These are phyloP conservation scores for Microbotryum silenes-acaulis DNA, from an alignment of 1,284 basidiomycete genomes.

Conservation along the genomic window DNA sequence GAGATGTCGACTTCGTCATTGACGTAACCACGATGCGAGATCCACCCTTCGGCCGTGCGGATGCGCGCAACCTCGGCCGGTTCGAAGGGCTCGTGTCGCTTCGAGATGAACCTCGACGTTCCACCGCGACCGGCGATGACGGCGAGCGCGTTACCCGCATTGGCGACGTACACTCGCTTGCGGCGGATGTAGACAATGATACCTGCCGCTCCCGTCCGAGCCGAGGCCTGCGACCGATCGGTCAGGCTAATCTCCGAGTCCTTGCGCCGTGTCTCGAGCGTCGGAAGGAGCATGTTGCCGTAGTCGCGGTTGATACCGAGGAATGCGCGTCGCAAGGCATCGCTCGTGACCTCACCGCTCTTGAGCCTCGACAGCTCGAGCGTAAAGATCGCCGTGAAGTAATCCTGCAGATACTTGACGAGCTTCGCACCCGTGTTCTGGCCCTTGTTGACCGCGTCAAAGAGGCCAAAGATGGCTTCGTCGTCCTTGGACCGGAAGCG, in stretches of 20 bases:
- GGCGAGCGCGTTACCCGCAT: conserved; percentile 80
- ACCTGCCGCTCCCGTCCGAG: conserved; percentile 70
- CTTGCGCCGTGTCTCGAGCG: conserved; percentile 41
- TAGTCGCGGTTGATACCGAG: conserved; percentile 67
- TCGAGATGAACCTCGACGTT: conserved; percentile 65
- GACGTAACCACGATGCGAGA: conserved; percentile 85
- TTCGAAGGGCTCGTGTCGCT: conserved; percentile 85
- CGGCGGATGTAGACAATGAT: conserved; percentile 78
- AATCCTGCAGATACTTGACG: conserved; percentile 69
- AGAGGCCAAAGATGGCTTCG: conserved; percentile 95
- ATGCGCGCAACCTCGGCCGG: conserved; percentile 77
- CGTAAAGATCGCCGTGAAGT: conserved; percentile 59
- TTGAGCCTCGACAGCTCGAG: conserved; percentile 52
- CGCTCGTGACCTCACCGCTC: conserved; percentile 49
- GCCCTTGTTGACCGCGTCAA: conserved; percentile 59
- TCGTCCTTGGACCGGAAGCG: conserved; percentile 68
- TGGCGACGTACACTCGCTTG: conserved; percentile 79
- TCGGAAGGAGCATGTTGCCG: conserved; percentile 53
- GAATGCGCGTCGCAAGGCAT: conserved; percentile 79
- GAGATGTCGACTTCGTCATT: conserved; percentile 90
- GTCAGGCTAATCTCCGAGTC: conserved; percentile 34
- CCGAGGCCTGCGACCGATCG: conserved; percentile 19
- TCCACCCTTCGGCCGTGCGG: conserved; percentile 87
- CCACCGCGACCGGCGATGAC: conserved; percentile 75
- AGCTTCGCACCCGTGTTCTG: conserved; percentile 42